phyloP scores from a whole-genome alignment of 2,329 filamentous ascomycete species.

The Pseudocercospora fuligena region DNA sequence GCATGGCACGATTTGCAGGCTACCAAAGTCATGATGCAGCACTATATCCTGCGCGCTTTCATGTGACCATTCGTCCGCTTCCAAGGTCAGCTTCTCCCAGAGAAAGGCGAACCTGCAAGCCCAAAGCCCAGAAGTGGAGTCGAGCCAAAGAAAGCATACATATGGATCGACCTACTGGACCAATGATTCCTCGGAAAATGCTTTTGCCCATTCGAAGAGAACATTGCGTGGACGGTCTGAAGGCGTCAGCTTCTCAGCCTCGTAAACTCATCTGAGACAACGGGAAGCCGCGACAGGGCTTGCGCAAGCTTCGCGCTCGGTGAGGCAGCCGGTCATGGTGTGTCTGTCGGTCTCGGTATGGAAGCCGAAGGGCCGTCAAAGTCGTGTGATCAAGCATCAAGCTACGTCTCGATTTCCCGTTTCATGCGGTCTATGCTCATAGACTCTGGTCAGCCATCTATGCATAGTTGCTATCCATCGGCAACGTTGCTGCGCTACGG shows the following conservation, averaged over 20 bases:
- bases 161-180: conserved; percentile 7
- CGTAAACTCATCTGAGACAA: conserved; percentile 23
- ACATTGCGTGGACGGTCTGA: conserved; percentile 3
- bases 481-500: conserved; percentile 22
- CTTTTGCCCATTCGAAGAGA: conserved; percentile 11
- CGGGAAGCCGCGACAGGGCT: conserved; percentile 16
- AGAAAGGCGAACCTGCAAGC: neutral
- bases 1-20: conserved; percentile 17
- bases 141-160: neutral
- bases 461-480: neutral
- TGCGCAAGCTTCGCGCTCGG: conserved; percentile 17
- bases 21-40: conserved; percentile 25
- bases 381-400: conserved; percentile 29
- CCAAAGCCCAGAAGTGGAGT: neutral
- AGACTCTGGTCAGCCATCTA: conserved; percentile 20
- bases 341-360: conserved; percentile 21
- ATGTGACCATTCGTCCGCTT: conserved; percentile 20
- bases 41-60: conserved; percentile 20
- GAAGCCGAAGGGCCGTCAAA: conserved; percentile 20
- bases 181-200: conserved; percentile 6
- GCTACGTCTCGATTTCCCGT: conserved; percentile 22
- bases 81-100: conserved; percentile 1
- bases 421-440: conserved; percentile 24
- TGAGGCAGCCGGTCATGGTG: conserved; percentile 9
- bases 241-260: conserved; percentile 26